A percentile compares a stretch with the other conserved stretches of the same genome.
Conservation (phyloP, 306 rosid genomes). For the Parietaria judaica region DNA sequence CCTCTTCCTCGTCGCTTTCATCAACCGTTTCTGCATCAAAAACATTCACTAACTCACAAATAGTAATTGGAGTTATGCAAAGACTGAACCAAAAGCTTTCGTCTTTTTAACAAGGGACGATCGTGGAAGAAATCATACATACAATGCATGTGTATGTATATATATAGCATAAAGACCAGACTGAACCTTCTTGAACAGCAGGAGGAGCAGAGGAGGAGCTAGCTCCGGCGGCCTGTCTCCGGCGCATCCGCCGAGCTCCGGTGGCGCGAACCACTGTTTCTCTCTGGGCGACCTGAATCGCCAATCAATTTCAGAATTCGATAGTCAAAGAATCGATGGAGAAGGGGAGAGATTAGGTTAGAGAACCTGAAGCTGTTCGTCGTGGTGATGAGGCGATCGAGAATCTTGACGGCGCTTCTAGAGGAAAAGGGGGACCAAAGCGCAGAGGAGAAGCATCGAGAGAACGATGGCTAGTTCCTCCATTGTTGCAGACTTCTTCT, state of each 20-base stretch:
- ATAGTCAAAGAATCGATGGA: background rate
- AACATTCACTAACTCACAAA: background rate
- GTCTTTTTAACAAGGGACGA: too few species aligned
- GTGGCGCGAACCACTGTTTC: constrained; percentile 73
- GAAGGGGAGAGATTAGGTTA: background rate
- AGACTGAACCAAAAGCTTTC: background rate
- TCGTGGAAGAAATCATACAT: too few species aligned
- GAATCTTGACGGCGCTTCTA: constrained; percentile 77
- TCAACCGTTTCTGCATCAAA: constrained; percentile 46
- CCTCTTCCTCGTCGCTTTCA: constrained; percentile 65
- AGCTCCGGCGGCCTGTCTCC: constrained; percentile 80
- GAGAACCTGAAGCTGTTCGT: constrained; percentile 66
- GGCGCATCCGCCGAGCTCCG: constrained; percentile 77
- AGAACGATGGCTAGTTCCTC: constrained; percentile 48
- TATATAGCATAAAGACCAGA: background rate
- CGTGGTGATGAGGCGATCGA: constrained; percentile 27
- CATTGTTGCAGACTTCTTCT: too few species aligned
- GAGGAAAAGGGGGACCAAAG: constrained; percentile 64
- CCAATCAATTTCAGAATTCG: background rate
- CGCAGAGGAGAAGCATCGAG: constrained; percentile 50
- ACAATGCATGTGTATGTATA: too few species aligned
- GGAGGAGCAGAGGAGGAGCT: constrained; percentile 61
- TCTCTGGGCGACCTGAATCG: constrained; percentile 52
- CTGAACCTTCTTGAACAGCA: constrained; percentile 48
- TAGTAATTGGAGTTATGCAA: background rate